phyloP scores from a whole-genome alignment of 2,329 filamentous ascomycete species.

The Calonectria multiphialidica region DNA sequence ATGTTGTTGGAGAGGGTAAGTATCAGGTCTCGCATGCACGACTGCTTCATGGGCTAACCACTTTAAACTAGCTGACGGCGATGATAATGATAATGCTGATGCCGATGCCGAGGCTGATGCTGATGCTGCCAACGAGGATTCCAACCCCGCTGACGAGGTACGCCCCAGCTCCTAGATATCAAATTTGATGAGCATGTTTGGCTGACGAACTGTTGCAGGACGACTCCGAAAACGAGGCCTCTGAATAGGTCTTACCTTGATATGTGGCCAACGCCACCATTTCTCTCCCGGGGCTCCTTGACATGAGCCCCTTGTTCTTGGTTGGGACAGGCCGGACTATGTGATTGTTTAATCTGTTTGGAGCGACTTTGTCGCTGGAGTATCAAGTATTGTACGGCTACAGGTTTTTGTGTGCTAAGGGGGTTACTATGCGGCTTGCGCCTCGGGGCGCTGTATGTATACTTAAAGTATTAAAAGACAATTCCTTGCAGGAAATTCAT shows the following conservation, averaged over 20 bases:
- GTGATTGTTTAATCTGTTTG: neutral
- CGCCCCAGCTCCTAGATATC: slow-evolving; percentile 38
- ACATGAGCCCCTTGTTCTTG: neutral
- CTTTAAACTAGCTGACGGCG: slow-evolving; percentile 26
- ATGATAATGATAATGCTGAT: slow-evolving; percentile 33
- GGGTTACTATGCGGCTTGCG: neutral
- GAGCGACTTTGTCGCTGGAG: slow-evolving; percentile 3
- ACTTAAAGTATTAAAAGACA: slow-evolving; percentile 3
- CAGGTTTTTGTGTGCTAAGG: slow-evolving; percentile 3
- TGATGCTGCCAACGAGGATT: slow-evolving; percentile 7
- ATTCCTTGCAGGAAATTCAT: neutral
- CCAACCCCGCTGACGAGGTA: slow-evolving; percentile 32
- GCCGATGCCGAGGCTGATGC: slow-evolving; percentile 22
- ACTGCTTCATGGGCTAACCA: neutral
- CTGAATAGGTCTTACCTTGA: slow-evolving; percentile 14
- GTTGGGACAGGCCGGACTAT: neutral
- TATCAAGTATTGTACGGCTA: slow-evolving; percentile 9
- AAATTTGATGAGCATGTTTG: slow-evolving; percentile 39
- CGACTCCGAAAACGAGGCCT: slow-evolving; percentile 37
- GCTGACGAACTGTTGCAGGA: slow-evolving; percentile 41
- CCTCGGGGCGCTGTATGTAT: slow-evolving; percentile 16
- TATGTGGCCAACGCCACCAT: neutral
- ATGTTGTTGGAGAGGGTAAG: slow-evolving; percentile 29
- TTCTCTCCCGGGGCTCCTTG: neutral
- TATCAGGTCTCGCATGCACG: neutral